Base-by-base conservation (phyloP, 2,329 filamentous ascomycete genomes). In the Talaromyces sp. region DNA sequence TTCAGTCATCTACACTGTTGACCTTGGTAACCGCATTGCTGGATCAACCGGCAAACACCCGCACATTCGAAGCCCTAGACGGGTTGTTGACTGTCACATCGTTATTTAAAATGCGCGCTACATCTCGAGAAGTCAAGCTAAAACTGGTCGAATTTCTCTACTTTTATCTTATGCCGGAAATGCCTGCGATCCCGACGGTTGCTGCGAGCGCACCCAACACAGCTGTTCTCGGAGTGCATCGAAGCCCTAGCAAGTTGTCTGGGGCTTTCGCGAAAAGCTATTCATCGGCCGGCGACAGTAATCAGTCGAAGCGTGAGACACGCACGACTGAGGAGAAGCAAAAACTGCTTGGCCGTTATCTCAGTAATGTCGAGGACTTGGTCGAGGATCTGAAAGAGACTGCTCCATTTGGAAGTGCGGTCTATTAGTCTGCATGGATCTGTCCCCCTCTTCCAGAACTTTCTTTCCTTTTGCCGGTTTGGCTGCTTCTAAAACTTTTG, bases 141-240 rank as follows among this genome's bases (percentile, higher is more conserved):
- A 95, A 96, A 76, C 86, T 96, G n/a, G 88, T 97, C 69, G 95
- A 98, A 76, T 98, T 98, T 73, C 80, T 99, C 58, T 98, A 98
- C 81, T 98, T 98, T 77, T 99, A 98, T 77, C 88, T 99, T 69
- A 96, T 98, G 89, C 93, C 93, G 58, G 95, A 99, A 78, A 86
- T 85, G 0, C 87, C 81, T 18, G 60, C 37, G 5, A 60, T 69
- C 44, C 63, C 69, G 11, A 23, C 67, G 56, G 31, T 68, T 64
- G 39, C 66, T 7, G 70, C 71, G 12, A 75, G 73, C 23, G 72
- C 75, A 1, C 72, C 76, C 0, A 79, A 76, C 64, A 76, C 77
- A 1, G 77, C 75, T 5, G 69, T 76, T 4, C 67, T 71, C 9
- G 81, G 87, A 71, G 76, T 87, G 65, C 86, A 88, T 75, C 83